phyloP scores from a whole-genome alignment of 1,284 basidiomycete genomes.

The Volvariella volvacea region DNA sequence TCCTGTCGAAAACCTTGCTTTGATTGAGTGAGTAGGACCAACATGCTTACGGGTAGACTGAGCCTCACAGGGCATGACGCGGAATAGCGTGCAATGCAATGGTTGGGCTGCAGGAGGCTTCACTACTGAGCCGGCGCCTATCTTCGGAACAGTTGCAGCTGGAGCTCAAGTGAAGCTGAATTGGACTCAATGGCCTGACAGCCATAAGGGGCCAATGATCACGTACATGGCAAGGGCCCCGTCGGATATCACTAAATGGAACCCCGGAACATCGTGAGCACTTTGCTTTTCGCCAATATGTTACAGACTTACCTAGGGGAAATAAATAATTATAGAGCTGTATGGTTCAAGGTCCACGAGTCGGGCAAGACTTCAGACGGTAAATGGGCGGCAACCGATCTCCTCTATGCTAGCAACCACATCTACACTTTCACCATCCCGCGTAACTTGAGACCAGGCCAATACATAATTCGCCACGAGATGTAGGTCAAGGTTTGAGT shows the following conservation, averaged over 20 bases:
- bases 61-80: slow-evolving; percentile 11
- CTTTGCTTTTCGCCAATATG: background rate
- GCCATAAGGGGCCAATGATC: slow-evolving; percentile 39
- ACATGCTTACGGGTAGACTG: background rate
- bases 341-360: slow-evolving; percentile 44
- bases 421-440: slow-evolving; percentile 42
- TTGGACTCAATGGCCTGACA: slow-evolving; percentile 46
- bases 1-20: slow-evolving; percentile 26
- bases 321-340: slow-evolving; percentile 22
- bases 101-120: slow-evolving; percentile 32
- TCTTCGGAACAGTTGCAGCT: slow-evolving; percentile 36
- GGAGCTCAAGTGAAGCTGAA: slow-evolving; percentile 35
- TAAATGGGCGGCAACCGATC: slow-evolving; percentile 38
- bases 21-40: slow-evolving; percentile 32
- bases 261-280: slow-evolving; percentile 32
- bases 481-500: slow-evolving; percentile 24
- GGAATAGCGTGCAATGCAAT: slow-evolving; percentile 34
- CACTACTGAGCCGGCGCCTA: slow-evolving; percentile 35
- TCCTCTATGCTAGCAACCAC: slow-evolving; percentile 29
- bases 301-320: background rate
- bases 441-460: slow-evolving; percentile 33
- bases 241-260: slow-evolving; percentile 38
- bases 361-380: slow-evolving; percentile 36
- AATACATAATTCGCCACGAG: slow-evolving; percentile 46
- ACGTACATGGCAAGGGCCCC: slow-evolving; percentile 43